A percentile compares a stretch with the other conserved stretches of the same genome.
Conservation (phyloP, 2,329 filamentous ascomycete genomes). For the Onygena corvina region DNA sequence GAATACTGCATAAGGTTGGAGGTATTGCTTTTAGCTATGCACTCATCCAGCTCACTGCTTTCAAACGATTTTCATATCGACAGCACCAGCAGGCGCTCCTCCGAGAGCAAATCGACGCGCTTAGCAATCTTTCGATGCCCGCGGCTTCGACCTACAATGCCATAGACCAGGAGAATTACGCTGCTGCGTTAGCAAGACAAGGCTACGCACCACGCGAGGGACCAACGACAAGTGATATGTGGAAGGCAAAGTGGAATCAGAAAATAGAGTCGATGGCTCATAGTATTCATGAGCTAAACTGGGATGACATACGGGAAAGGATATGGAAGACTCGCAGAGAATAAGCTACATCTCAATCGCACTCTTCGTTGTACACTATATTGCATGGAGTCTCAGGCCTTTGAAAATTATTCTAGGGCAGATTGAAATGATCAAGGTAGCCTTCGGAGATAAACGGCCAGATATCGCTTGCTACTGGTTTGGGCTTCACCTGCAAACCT, state of each 20-base stretch:
- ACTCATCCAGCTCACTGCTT: constrained; percentile 57
- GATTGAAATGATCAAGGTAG: no score
- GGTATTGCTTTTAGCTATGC: constrained; percentile 65
- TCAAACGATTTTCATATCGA: constrained; percentile 59
- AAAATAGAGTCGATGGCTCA: constrained; percentile 56
- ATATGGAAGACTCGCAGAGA: constrained; percentile 9
- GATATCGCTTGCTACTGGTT: no score
- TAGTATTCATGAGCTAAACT: constrained; percentile 55
- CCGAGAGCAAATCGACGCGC: constrained; percentile 32
- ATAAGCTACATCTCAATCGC: background rate
- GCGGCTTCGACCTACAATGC: background rate
- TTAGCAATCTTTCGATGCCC: constrained; percentile 30
- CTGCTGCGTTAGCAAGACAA: constrained; percentile 13
- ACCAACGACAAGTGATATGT: constrained; percentile 45
- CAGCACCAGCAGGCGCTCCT: constrained; percentile 34
- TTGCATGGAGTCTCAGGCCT: no score
- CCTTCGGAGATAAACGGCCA: no score
- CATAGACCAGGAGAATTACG: background rate
- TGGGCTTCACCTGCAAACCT: no score
- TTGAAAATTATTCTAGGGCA: no score
- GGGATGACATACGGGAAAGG: constrained; percentile 44
- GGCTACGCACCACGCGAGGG: constrained; percentile 14
- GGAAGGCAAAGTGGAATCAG: constrained; percentile 68
- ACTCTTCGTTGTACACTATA: no score
- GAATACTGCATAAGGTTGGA: constrained; percentile 46